Conservation (phyloP, 768 basidiomycete species). For the Boletus tomentosulus region DNA sequence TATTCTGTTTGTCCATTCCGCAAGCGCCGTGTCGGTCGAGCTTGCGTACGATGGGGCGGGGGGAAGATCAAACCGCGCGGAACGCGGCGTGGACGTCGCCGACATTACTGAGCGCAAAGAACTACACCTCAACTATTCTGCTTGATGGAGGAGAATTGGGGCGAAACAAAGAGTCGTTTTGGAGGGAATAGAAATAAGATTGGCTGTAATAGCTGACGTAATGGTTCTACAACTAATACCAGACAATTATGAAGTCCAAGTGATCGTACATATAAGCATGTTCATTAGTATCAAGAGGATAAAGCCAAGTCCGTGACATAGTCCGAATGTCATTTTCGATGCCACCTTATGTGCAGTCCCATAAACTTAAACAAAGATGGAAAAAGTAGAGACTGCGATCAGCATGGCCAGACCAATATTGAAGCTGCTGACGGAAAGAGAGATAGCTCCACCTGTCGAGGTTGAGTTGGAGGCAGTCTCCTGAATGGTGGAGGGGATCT, state of each 20-base stretch:
- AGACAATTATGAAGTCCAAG: background rate
- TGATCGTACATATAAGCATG: background rate
- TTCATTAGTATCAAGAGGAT: constrained; percentile 3
- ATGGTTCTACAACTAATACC: background rate
- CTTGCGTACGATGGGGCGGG: constrained; percentile 21
- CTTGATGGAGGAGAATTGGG: background rate
- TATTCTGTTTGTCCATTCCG: constrained; percentile 80
- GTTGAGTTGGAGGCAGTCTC: constrained; percentile 20
- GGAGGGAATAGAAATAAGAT: background rate
- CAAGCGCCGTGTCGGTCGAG: constrained; percentile 56
- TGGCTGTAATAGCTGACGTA: constrained; percentile 18
- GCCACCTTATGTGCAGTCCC: background rate
- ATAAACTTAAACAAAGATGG: constrained; percentile 29
- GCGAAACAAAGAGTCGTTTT: background rate
- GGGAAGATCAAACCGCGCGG: constrained; percentile 38
- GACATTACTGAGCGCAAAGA: constrained; percentile 22
- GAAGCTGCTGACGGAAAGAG: constrained; percentile 21
- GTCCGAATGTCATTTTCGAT: background rate
- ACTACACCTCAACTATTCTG: background rate
- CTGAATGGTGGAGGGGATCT: constrained; percentile 26
- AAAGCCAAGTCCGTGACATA: background rate
- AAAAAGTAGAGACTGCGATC: constrained; percentile 32
- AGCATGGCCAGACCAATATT: constrained; percentile 27
- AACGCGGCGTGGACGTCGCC: constrained; percentile 24
- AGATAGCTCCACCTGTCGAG: constrained; percentile 16